phyloP scores from a whole-genome alignment of 78 protist species.

The Protostelium mycophagum region DNA sequence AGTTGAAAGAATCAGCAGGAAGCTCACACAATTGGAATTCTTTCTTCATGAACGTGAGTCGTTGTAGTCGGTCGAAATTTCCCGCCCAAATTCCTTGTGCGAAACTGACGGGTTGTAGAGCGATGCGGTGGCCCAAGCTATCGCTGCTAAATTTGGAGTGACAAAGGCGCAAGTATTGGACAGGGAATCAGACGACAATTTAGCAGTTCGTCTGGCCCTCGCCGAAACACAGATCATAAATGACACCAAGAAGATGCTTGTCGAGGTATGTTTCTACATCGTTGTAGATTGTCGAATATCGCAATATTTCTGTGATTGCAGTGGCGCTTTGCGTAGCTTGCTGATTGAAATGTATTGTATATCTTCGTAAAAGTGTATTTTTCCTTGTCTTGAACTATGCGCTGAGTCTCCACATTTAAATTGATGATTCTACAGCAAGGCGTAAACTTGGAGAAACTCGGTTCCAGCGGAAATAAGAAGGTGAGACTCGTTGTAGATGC shows the following conservation, averaged over 20 bases:
- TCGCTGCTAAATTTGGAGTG: conserved; percentile 64
- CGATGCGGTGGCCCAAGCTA: conserved; percentile 81
- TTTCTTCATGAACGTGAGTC: conserved; percentile 66
- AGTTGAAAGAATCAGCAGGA: conserved; percentile 29
- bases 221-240: conserved; percentile 81
- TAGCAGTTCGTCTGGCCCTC: conserved; percentile 82
- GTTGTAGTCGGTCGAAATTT: too few species aligned
- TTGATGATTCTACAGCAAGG: too few species aligned
- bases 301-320: too few species aligned
- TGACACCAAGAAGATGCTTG: conserved; percentile 61
- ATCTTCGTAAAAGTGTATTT: too few species aligned
- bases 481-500: too few species aligned
- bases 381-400: too few species aligned
- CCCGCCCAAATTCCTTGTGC: background rate
- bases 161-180: conserved; percentile 68
- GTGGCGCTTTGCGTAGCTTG: too few species aligned
- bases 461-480: background rate
- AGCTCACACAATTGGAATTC: conserved; percentile 87
- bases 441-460: conserved; percentile 59
- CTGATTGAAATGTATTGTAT: too few species aligned
- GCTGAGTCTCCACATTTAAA: too few species aligned
- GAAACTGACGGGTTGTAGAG: background rate
- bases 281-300: too few species aligned
- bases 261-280: too few species aligned
- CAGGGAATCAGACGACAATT: conserved; percentile 4